phyloP scores from a whole-genome alignment of 495 filamentous ascomycete species.

The Monascus purpureus region DNA sequence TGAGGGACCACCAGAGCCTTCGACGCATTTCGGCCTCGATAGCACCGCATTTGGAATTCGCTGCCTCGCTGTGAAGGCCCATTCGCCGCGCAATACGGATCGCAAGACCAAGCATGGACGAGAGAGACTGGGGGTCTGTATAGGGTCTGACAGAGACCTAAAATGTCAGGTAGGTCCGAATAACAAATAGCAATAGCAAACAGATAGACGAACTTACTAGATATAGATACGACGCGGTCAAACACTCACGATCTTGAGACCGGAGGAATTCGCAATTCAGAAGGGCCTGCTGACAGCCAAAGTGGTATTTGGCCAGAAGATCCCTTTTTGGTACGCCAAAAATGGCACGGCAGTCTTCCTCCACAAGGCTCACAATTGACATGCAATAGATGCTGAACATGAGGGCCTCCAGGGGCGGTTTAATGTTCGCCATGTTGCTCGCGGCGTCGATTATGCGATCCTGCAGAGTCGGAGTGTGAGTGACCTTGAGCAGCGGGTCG shows the following conservation, averaged over 20 bases:
- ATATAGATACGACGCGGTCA: slow-evolving; percentile 48
- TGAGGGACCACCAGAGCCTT: slow-evolving; percentile 45
- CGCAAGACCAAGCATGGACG: slow-evolving; percentile 37
- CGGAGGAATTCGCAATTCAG: slow-evolving; percentile 30
- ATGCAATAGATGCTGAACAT: slow-evolving; percentile 47
- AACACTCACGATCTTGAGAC: slow-evolving; percentile 34
- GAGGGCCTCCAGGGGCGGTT: slow-evolving; percentile 11
- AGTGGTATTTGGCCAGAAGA: slow-evolving; percentile 32
- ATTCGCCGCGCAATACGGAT: slow-evolving; percentile 42
- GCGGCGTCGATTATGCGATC: slow-evolving; percentile 27
- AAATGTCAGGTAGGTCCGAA: slow-evolving; percentile 6
- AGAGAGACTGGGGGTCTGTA: slow-evolving; percentile 38
- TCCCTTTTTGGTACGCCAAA: slow-evolving; percentile 31
- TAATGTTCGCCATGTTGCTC: not conserved
- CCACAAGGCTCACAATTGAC: slow-evolving; percentile 27
- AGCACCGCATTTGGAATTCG: slow-evolving; percentile 11
- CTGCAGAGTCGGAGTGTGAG: slow-evolving; percentile 38
- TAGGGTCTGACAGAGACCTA: slow-evolving; percentile 34
- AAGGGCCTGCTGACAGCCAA: slow-evolving; percentile 42
- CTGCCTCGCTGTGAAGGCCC: slow-evolving; percentile 34
- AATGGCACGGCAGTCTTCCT: slow-evolving; percentile 23
- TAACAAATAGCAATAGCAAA: not conserved
- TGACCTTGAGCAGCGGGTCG: slow-evolving; percentile 39
- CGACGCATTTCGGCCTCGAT: slow-evolving; percentile 46
- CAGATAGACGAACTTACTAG: slow-evolving; percentile 27